Evolutionary conservation across 2,329 filamentous ascomycete genomes (phyloP), one percentile per base, ranked within the genome.

Genomic region (Fusarium agapanthi): DNA sequence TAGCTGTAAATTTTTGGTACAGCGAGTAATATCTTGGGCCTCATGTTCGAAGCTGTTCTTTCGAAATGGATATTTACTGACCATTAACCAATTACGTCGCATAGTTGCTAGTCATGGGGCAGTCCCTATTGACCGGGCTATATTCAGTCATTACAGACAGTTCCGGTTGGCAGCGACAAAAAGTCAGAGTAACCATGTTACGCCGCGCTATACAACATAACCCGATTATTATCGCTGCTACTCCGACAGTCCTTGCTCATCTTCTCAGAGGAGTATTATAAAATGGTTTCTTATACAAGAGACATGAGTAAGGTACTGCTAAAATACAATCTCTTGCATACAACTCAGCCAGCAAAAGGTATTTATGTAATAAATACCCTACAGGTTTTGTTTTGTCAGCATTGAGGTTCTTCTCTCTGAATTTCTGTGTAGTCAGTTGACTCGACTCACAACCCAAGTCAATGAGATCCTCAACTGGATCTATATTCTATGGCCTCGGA

Each of bases 401-500:
- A 16, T 11, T 24, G n/a, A 6, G 6, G 3, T 11, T 11, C n/a
- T 16, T 41, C 0, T 11, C 20, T 11, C 2, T 24, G 2, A 20
- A 11, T 22, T 18, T 26, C 13, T 26, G 4, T 5, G 2, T 26
- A 3, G 16, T 5, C 30, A 7, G 9, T 4, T 8, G 6, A 14
- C n/a, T 50, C 16, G n/a, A 16, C 1, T 34, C 6, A 15, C 2
- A 34, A 5, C 6, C 24, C 9, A 26, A 34, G 5, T 51, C 47
- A 8, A 11, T 15, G 1, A 26, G 9, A 8, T 51, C 4, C 9
- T 34, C n/a, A 8, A 24, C 16, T 3, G 6, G 12, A 3, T 34
- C 8, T 2, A n/a, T n/a, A n/a, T n/a, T n/a, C n/a, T n/a, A 34
- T 4, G 6, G 13, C 7, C 12, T 12, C 9, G 0, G 3, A 3